phyloP scores from a whole-genome alignment of 495 filamentous ascomycete species.

The Penicillium taxi region DNA sequence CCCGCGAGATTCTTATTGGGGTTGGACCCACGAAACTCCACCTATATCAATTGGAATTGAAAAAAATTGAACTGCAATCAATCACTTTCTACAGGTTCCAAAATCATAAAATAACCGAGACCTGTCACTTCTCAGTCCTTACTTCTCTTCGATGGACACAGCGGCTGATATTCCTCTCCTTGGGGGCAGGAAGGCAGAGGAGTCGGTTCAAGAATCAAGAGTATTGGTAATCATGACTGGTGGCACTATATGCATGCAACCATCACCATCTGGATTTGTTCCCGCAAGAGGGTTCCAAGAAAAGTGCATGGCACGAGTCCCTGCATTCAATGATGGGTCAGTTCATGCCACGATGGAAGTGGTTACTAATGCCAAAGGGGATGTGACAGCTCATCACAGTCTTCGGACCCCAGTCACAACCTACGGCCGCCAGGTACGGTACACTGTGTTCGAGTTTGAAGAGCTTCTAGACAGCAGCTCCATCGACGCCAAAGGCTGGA shows the following conservation, averaged over 20 bases:
- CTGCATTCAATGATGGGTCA: conserved; percentile 84
- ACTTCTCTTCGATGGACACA: conserved; percentile 18
- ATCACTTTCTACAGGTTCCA: too few relatives aligned
- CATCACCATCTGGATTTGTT: conserved; percentile 54
- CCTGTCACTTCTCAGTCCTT: background rate
- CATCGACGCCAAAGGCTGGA: conserved; percentile 87
- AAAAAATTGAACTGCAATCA: too few relatives aligned
- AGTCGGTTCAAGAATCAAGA: conserved; percentile 53
- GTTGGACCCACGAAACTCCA: too few relatives aligned
- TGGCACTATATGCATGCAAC: conserved; percentile 93
- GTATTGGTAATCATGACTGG: conserved; percentile 91
- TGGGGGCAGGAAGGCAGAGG: conserved; percentile 19
- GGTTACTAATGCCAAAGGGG: conserved; percentile 38
- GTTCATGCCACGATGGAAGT: conserved; percentile 47
- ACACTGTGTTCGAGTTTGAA: conserved; percentile 79
- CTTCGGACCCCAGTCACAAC: conserved; percentile 74
- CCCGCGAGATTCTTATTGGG: too few relatives aligned
- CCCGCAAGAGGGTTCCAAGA: conserved; percentile 78
- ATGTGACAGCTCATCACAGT: conserved; percentile 42
- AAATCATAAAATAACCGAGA: too few relatives aligned
- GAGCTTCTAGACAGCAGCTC: conserved; percentile 85
- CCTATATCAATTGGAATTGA: too few relatives aligned
- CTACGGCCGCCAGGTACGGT: conserved; percentile 77
- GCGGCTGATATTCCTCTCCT: conserved; percentile 18
- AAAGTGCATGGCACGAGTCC: conserved; percentile 70